Percentiles rank a stretch among this genome's conserved stretches.
phyloP scores from a whole-genome alignment of 306 rosid species.

The Cucumis melo region DNA sequence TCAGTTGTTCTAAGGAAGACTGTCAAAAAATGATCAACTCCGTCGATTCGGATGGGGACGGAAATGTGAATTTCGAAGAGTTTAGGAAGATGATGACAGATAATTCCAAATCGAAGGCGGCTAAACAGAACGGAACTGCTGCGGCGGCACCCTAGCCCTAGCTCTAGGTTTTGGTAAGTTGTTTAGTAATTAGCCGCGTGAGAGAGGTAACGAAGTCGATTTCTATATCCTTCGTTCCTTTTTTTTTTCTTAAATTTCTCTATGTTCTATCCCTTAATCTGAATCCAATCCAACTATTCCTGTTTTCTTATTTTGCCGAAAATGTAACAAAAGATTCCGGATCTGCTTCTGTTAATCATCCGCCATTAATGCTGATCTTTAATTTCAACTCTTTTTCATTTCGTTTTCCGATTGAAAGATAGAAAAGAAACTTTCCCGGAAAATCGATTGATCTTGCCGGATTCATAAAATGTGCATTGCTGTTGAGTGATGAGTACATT shows the following conservation, averaged over 20 bases:
- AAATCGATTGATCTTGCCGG: not conserved
- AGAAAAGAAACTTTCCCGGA: not conserved
- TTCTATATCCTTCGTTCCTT: not conserved
- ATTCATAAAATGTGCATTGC: not conserved
- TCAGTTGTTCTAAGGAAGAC: conserved; percentile 48
- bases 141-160: not conserved
- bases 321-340: not conserved
- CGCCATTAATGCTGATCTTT: not conserved
- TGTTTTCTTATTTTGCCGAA: not conserved
- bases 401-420: not conserved
- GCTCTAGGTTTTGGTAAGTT: conserved; percentile 1
- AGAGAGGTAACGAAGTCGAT: conserved; percentile 9
- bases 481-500: not conserved
- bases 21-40: conserved; percentile 59
- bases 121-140: not conserved
- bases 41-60: conserved; percentile 82
- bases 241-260: not conserved
- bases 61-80: conserved; percentile 68
- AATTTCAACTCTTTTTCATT: not conserved
- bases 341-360: not conserved
- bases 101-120: not conserved
- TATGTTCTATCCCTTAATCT: not conserved
- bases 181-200: not conserved
- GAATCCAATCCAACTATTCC: not conserved
- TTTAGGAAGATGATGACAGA: conserved; percentile 70